Evolutionary conservation across 2,329 filamentous ascomycete species (phyloP).

Genomic region (Capronia epimyces): DNA sequence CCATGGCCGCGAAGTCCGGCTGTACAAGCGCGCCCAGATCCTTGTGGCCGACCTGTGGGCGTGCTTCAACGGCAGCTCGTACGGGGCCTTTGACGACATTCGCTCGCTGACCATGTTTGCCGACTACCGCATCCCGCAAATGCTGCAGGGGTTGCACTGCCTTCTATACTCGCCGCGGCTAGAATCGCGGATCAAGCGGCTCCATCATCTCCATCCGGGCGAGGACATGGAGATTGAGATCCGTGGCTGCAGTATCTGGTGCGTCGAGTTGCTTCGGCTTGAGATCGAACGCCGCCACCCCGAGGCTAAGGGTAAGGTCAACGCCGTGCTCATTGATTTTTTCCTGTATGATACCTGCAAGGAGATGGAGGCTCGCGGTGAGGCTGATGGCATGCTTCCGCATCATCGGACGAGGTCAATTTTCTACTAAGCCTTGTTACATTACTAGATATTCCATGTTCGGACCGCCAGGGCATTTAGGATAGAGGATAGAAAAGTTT

Average conservation of each 20-base stretch:
- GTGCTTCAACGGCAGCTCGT: constrained; percentile 75
- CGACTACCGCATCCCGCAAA: constrained; percentile 95
- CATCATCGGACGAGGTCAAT: constrained; percentile 29
- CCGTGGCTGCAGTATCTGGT: constrained; percentile 92
- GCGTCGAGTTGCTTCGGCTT: constrained; percentile 76
- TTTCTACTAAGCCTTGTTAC: constrained; percentile 22
- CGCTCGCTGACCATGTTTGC: constrained; percentile 92
- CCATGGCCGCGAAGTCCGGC: constrained; percentile 67
- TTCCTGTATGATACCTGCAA: constrained; percentile 96
- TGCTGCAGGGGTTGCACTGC: constrained; percentile 75
- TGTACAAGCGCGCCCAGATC: constrained; percentile 94
- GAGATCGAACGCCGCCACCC: constrained; percentile 73
- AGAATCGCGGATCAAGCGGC: constrained; percentile 61
- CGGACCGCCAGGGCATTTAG: background rate
- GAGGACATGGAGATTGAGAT: constrained; percentile 80
- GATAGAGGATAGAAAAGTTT: background rate
- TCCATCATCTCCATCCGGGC: constrained; percentile 63
- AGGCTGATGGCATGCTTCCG: constrained; percentile 40
- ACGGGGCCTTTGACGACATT: constrained; percentile 81
- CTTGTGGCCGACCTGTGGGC: constrained; percentile 95
- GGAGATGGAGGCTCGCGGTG: constrained; percentile 58
- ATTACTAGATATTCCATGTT: background rate
- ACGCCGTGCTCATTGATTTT: constrained; percentile 94
- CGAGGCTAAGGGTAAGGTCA: constrained; percentile 45
- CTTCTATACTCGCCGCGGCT: constrained; percentile 78